phyloP scores from a whole-genome alignment of 345 rosid species.

The Linum trigynum region DNA sequence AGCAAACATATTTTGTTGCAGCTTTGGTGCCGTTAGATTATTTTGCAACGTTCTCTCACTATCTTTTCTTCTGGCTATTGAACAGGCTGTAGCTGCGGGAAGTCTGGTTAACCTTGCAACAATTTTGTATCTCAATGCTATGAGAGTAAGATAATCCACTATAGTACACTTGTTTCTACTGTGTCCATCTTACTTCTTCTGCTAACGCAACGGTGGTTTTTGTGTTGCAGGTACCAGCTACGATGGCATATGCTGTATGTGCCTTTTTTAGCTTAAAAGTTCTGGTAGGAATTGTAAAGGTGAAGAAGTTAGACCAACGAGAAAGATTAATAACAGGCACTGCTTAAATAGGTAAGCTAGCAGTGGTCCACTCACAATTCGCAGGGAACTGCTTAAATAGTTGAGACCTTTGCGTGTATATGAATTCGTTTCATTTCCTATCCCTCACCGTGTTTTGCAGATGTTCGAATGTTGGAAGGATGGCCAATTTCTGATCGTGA shows the following conservation, averaged over 20 bases:
- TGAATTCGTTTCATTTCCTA: too few species aligned
- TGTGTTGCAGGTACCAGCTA: constrained; percentile 57
- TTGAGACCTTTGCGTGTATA: too few species aligned
- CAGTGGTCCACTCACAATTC: background rate
- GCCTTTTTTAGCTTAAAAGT: constrained; percentile 28
- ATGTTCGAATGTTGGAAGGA: too few species aligned
- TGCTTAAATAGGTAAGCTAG: constrained; percentile 30
- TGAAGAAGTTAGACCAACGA: constrained; percentile 67
- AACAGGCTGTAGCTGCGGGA: constrained; percentile 91
- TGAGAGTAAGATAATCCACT: constrained; percentile 49
- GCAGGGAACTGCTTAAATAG: too few species aligned
- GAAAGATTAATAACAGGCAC: constrained; percentile 90
- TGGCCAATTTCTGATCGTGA: too few species aligned
- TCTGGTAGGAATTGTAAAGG: constrained; percentile 66
- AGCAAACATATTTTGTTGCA: too few species aligned
- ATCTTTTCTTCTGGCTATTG: constrained; percentile 17
- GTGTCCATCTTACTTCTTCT: background rate
- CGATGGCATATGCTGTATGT: constrained; percentile 46
- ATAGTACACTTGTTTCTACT: background rate
- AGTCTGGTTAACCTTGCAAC: constrained; percentile 63
- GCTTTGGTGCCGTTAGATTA: too few species aligned
- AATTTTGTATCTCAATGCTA: constrained; percentile 33
- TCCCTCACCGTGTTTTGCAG: too few species aligned
- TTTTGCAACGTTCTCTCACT: background rate
- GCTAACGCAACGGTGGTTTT: constrained; percentile 7